Conservation (phyloP, 257 asterid genomes). For the Marsdenia floribunda region DNA sequence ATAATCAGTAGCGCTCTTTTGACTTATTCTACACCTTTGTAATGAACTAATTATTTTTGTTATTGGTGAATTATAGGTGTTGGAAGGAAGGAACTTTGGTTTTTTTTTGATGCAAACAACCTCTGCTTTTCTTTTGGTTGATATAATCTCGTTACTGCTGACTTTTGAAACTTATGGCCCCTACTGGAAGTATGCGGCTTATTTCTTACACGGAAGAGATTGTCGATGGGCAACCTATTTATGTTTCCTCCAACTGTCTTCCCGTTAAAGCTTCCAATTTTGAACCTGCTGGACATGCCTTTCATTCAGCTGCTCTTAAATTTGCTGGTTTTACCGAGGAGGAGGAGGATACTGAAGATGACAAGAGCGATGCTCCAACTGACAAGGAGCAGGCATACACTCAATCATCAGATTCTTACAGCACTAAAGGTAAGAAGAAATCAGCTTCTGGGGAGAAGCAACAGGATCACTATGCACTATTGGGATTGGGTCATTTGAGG, state of each 20-base stretch:
- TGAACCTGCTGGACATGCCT: slow-evolving; percentile 94
- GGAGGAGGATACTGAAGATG: slow-evolving; percentile 29
- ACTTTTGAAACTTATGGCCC: slow-evolving; percentile 23
- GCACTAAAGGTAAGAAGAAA: slow-evolving; percentile 85
- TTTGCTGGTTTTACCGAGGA: slow-evolving; percentile 53
- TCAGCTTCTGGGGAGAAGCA: slow-evolving; percentile 57
- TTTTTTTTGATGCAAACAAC: neutral
- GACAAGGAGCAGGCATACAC: slow-evolving; percentile 54
- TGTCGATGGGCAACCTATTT: slow-evolving; percentile 61
- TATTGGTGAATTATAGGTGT: slow-evolving; percentile 6
- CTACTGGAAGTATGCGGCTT: slow-evolving; percentile 36
- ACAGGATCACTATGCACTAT: slow-evolving; percentile 90
- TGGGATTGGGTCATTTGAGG: slow-evolving; percentile 91
- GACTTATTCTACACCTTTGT: neutral
- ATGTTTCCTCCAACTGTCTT: slow-evolving; percentile 55
- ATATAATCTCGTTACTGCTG: neutral
- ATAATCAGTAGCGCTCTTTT: neutral
- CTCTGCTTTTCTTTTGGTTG: neutral
- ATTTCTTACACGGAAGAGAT: slow-evolving; percentile 64
- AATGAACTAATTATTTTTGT: neutral
- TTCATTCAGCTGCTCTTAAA: slow-evolving; percentile 82
- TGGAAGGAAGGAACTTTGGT: neutral
- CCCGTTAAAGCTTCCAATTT: slow-evolving; percentile 54
- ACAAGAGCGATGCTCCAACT: slow-evolving; percentile 31
- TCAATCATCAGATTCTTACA: slow-evolving; percentile 66